A percentile compares a stretch with the other conserved stretches of the same genome.
These are phyloP conservation scores for Corchorus capsularis DNA, from an alignment of 345 rosid genomes.

Conservation along the genomic window DNA sequence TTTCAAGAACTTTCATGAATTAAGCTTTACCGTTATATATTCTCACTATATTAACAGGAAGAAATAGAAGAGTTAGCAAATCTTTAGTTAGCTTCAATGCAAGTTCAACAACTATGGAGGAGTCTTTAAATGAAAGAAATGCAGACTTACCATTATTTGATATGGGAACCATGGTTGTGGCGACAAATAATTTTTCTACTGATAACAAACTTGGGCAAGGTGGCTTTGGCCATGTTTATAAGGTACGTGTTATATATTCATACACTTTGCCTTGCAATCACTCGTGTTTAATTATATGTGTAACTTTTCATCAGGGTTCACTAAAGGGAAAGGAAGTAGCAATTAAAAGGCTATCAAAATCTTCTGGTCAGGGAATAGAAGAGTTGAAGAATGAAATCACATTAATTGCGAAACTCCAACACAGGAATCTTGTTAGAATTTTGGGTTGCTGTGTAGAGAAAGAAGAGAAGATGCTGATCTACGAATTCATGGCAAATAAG, in stretches of 20 bases:
- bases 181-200: constrained; percentile 48
- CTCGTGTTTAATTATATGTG: not conserved
- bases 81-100: constrained; percentile 18
- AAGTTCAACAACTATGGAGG: constrained; percentile 29
- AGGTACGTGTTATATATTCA: constrained; percentile 28
- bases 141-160: constrained; percentile 50
- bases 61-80: not conserved
- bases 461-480: constrained; percentile 62
- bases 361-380: constrained; percentile 49
- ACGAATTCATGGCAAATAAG: constrained; percentile 62
- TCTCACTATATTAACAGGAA: constrained; percentile 21
- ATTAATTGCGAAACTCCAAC: constrained; percentile 61
- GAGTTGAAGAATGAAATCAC: constrained; percentile 53
- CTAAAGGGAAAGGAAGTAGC: constrained; percentile 50
- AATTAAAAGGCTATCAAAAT: constrained; percentile 46
- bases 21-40: not conserved
- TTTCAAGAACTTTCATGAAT: too few species aligned
- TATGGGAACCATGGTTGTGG: constrained; percentile 41
- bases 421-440: constrained; percentile 66
- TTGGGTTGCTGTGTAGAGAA: constrained; percentile 58
- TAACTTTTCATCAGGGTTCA: constrained; percentile 32
- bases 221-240: constrained; percentile 69
- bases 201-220: constrained; percentile 64
- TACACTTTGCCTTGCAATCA: not conserved
- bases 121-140: constrained; percentile 22